Base-by-base conservation (phyloP, 2,329 filamentous ascomycete species). In the Colletotrichum noveboracense region DNA sequence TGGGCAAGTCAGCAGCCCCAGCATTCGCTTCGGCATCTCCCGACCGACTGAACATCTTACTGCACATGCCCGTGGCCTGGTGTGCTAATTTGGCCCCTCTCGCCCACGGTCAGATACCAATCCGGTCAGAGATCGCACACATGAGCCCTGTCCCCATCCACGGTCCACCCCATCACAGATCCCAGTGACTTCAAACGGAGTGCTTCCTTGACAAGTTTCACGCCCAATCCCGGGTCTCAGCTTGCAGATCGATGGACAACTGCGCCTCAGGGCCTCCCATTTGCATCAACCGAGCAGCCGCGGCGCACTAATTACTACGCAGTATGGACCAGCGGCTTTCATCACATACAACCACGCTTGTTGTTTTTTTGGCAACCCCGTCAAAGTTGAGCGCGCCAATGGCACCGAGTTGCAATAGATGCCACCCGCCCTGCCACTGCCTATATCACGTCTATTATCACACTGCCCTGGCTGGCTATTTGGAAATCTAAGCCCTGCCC, bases 141-240 rank as follows among this genome's bases (percentile, higher is more conserved):
- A 74, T 74, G 76, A 75, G 74, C 77, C 77, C 74, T 66, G 71
- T 75, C 66, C 66, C 48, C 66, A 68, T 73, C 34, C 73, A 68
- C 73, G 74, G 70, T 65, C 70, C 74, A 76, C 74, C 43, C 74
- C 70, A 72, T 69, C 62, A 75, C 74, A 73, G 65, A 76, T 76
- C 74, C 74, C 66, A 62, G 71, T 66, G 43, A 61, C 52, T 68
- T 76, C 74, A 76, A 76, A 76, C 74, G 74, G 79, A 77, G 77
- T 78, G 79, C 79, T 76, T 74, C 78, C 78, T 78, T 77, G 78
- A 80, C 78, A 78, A 79, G 84, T 87, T 86, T 86, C 85, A 86
- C 82, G 82, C 82, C 80, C 80, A 79, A 81, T 82, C 77, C 79
- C 78, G 76, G 83, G 85, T 87, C 83, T 87, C 85, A 87, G 83